Evolutionary conservation across 495 filamentous ascomycete species (phyloP), one percentile per base, ranked within the genome.

Genomic region (Talaromyces liani): DNA sequence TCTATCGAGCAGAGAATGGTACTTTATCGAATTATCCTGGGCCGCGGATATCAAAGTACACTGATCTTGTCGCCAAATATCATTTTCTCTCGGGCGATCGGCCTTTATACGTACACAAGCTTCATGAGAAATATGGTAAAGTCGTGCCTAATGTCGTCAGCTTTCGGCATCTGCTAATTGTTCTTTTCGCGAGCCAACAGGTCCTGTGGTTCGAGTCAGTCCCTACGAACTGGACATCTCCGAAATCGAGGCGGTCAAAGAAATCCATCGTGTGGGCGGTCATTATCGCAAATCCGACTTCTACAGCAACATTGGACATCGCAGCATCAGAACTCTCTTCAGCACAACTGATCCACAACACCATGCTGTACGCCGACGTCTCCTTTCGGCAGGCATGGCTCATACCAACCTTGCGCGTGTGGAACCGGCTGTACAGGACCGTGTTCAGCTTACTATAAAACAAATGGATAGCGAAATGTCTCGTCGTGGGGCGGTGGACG

Each of bases 41-140:
- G 0, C 72, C 72, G 4, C 61, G 66, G 20, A 65, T 70, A 25
- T 69, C 78, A 0, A 73, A 71, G 60, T 81, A 69, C 67, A 81
- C 79, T 9, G 64, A 65, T 6, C 6, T 68, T 7, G 56, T 75
- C 1, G 53, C 72, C 12, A 68, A 65, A 14, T 79, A 74, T 63
- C 66, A 79, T 25, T 69, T 61, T 60, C 39, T 80, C 10, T 68
- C 4, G 2, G 78, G 77, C 4, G 58, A 62, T 9, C 62, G 65
- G 14, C 70, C 76, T 5, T 53, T 58, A 54, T 82, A 77, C 61
- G 67, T 82, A 31, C 77, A 82, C n/a, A 4, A 24, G 0, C 69
- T 82, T 4, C 79, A 82, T 62, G 57, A 74, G 56, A 65, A 73
- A 72, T 80, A 81, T 64, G 79, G 79, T 77, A 60, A 60, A 53